These are phyloP conservation scores for Penicillium digitatum DNA, from an alignment of 2,329 filamentous ascomycete genomes.

Conservation along the genomic window DNA sequence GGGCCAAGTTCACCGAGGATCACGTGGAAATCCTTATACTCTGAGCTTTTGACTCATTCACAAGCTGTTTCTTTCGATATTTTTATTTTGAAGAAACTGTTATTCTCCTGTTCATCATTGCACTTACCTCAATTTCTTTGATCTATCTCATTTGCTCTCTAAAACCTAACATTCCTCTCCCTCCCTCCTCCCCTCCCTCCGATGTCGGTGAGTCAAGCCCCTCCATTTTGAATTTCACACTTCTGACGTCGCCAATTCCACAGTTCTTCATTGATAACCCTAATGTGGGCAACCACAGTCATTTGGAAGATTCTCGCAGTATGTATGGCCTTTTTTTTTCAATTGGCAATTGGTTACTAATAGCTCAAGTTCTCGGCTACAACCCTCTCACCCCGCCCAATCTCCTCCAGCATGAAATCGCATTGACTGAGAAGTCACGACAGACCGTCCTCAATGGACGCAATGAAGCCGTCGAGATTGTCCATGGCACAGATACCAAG, in stretches of 20 bases:
- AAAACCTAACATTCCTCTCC: no score
- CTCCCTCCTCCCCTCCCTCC: not conserved
- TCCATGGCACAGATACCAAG: conserved; percentile 54
- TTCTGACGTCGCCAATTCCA: conserved; percentile 10
- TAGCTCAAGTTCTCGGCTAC: conserved; percentile 69
- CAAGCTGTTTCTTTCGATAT: not conserved
- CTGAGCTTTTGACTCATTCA: conserved; percentile 19
- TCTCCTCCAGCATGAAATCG: conserved; percentile 90
- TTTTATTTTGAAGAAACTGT: not conserved
- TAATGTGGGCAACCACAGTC: conserved; percentile 68
- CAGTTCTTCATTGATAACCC: conserved; percentile 76
- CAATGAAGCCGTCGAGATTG: conserved; percentile 58
- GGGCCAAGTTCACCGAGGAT: conserved; percentile 23
- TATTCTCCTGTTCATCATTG: not conserved
- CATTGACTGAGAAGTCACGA: conserved; percentile 43
- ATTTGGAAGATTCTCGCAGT: conserved; percentile 81
- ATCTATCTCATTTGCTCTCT: conserved; percentile 3
- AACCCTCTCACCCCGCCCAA: conserved; percentile 91
- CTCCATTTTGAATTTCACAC: conserved; percentile 9
- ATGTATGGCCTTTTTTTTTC: conserved; percentile 34
- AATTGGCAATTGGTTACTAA: conserved; percentile 1
- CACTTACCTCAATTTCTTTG: not conserved
- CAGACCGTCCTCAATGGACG: conserved; percentile 57
- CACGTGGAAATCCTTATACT: conserved; percentile 23
- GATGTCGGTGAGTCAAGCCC: conserved; percentile 36